A percentile compares a stretch with the other conserved stretches of the same genome.
These are phyloP conservation scores for Cytospora piceae DNA, from an alignment of 2,329 filamentous ascomycete species.

Conservation along the genomic window DNA sequence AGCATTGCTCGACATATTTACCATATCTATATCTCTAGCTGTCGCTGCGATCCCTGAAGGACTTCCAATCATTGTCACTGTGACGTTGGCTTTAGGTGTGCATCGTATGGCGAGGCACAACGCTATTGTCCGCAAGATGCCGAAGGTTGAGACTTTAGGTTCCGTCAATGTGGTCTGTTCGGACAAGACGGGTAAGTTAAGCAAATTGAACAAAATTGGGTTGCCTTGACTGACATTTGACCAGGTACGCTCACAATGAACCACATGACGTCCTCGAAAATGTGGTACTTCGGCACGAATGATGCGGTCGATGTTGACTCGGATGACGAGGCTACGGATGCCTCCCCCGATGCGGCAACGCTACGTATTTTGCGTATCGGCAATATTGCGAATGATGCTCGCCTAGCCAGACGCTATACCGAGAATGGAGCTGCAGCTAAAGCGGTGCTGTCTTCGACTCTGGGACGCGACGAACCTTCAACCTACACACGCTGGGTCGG, in stretches of 20 bases:
- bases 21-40: conserved; percentile 93
- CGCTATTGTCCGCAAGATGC: conserved; percentile 92
- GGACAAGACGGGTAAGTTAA: conserved; percentile 79
- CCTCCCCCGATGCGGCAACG: conserved; percentile 71
- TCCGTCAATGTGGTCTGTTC: conserved; percentile 99
- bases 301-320: conserved; percentile 56
- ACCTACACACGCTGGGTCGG: conserved; percentile 90
- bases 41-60: conserved; percentile 97
- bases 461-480: conserved; percentile 63
- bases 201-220: too few species aligned
- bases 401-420: conserved; percentile 74
- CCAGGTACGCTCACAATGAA: conserved; percentile 90
- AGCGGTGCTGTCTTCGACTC: conserved; percentile 84
- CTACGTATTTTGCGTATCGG: conserved; percentile 85
- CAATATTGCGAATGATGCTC: conserved; percentile 94
- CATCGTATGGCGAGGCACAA: conserved; percentile 94
- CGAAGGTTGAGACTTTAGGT: conserved; percentile 94
- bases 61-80: conserved; percentile 95
- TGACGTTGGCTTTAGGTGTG: conserved; percentile 91
- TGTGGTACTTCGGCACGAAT: conserved; percentile 86
- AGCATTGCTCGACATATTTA: conserved; percentile 90
- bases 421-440: conserved; percentile 72
- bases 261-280: conserved; percentile 95
- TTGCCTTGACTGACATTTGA: conserved; percentile 30
- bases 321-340: conserved; percentile 57